phyloP scores from a whole-genome alignment of 78 protist genomes.

The Andalucia godoyi region DNA sequence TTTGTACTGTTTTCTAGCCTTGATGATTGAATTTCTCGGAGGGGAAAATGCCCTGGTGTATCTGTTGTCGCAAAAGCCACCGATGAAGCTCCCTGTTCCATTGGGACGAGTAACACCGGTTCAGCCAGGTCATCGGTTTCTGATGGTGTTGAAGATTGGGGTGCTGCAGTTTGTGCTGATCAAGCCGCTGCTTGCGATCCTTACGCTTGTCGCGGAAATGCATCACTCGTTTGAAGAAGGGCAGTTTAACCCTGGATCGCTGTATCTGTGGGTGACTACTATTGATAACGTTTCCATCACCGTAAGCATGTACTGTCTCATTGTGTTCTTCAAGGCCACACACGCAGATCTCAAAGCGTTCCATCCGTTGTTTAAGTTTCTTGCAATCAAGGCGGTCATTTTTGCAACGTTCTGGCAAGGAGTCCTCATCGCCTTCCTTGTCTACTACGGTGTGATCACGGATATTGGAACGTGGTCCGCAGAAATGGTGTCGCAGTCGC shows the following conservation, averaged over 20 bases:
- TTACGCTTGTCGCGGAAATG: not conserved
- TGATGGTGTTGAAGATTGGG: not conserved
- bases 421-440: not conserved
- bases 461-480: not conserved
- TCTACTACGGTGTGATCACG: not conserved
- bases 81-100: not conserved
- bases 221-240: not conserved
- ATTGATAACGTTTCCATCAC: slow-evolving; percentile 1
- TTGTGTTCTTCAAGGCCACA: slow-evolving; percentile 8
- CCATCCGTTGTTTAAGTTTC: slow-evolving; percentile 28
- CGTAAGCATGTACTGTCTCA: not conserved
- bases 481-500: slow-evolving; percentile 5
- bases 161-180: slow-evolving; percentile 20
- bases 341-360: not conserved
- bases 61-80: not conserved
- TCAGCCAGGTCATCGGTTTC: not conserved
- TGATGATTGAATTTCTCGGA: slow-evolving; percentile 13
- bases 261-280: not conserved
- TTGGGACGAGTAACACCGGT: not conserved
- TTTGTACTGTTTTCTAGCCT: slow-evolving; percentile 24
- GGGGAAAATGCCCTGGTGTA: slow-evolving; percentile 4
- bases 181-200: slow-evolving; percentile 14
- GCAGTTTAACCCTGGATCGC: not conserved
- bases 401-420: slow-evolving; percentile 43
- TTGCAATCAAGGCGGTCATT: slow-evolving; percentile 38